These are phyloP conservation scores for Abrus pulchellus DNA, from an alignment of 306 rosid genomes.

Conservation along the genomic window DNA sequence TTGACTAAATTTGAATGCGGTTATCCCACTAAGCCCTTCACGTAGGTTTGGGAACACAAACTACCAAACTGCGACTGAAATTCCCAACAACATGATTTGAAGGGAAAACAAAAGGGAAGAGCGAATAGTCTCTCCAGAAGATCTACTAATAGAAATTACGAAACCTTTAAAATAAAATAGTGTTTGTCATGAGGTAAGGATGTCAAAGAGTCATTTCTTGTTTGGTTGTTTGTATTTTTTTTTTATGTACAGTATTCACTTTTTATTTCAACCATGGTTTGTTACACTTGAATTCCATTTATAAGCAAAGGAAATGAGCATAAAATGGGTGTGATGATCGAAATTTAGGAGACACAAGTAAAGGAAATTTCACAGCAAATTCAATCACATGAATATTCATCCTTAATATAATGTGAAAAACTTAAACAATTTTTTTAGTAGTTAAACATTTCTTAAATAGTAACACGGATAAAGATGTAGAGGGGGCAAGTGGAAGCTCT, in stretches of 20 bases:
- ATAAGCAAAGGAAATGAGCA: not conserved
- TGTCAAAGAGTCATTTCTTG: slow-evolving; percentile 22
- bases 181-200: not conserved
- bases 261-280: not conserved
- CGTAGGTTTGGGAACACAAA: not conserved
- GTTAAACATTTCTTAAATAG: not conserved
- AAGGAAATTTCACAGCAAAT: not conserved
- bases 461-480: not conserved
- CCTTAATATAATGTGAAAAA: not conserved
- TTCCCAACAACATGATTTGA: not conserved
- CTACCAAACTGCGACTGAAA: slow-evolving; percentile 9
- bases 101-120: not conserved
- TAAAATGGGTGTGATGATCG: not conserved
- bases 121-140: not conserved
- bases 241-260: not conserved
- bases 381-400: not conserved
- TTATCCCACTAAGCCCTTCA: not conserved
- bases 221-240: not conserved
- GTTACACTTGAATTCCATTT: not conserved
- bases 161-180: not conserved
- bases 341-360: not conserved
- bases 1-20: not conserved
- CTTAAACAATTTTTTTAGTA: not conserved
- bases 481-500: not conserved
- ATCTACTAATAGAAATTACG: not conserved